Percentiles rank a stretch among this genome's conserved stretches.
Conservation (phyloP, 2,329 filamentous ascomycete genomes). For the Cladophialophora carrionii region DNA sequence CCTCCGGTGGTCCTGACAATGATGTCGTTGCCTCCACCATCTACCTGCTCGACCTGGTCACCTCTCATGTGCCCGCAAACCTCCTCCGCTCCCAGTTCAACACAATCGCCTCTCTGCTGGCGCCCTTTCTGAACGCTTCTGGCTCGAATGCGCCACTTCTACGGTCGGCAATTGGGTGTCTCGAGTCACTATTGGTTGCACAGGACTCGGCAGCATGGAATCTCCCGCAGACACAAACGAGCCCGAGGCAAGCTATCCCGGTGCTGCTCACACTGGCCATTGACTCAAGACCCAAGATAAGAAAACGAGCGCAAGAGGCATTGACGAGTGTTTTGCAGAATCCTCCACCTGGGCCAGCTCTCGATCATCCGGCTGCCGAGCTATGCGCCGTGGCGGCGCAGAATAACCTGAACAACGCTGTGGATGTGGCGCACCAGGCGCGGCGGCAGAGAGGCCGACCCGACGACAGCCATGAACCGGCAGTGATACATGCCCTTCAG, state of each 20-base stretch:
- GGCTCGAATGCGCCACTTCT: constrained; percentile 87
- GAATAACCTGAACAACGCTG: constrained; percentile 71
- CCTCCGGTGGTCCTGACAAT: constrained; percentile 69
- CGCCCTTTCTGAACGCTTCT: constrained; percentile 75
- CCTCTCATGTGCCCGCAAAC: constrained; percentile 78
- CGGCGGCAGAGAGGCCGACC: constrained; percentile 64
- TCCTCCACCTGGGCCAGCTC: constrained; percentile 84
- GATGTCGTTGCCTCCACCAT: constrained; percentile 84
- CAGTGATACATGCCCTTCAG: constrained; percentile 87
- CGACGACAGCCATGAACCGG: constrained; percentile 71
- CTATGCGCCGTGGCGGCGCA: constrained; percentile 94
- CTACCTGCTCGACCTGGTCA: constrained; percentile 92
- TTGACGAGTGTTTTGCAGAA: constrained; percentile 79
- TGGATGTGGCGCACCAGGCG: constrained; percentile 68
- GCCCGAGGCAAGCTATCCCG: constrained; percentile 83
- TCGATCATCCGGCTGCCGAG: constrained; percentile 93
- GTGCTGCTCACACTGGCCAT: constrained; percentile 82
- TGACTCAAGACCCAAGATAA: constrained; percentile 87
- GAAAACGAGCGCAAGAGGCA: constrained; percentile 90
- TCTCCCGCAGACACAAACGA: constrained; percentile 77
- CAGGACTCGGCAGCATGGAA: constrained; percentile 90
- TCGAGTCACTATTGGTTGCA: constrained; percentile 86
- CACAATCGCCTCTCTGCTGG: constrained; percentile 84
- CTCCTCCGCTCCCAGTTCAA: constrained; percentile 94
- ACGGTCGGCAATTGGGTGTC: constrained; percentile 84